These are phyloP conservation scores for Rutstroemia sydowiana DNA, from an alignment of 2,329 filamentous ascomycete genomes.

Conservation along the genomic window DNA sequence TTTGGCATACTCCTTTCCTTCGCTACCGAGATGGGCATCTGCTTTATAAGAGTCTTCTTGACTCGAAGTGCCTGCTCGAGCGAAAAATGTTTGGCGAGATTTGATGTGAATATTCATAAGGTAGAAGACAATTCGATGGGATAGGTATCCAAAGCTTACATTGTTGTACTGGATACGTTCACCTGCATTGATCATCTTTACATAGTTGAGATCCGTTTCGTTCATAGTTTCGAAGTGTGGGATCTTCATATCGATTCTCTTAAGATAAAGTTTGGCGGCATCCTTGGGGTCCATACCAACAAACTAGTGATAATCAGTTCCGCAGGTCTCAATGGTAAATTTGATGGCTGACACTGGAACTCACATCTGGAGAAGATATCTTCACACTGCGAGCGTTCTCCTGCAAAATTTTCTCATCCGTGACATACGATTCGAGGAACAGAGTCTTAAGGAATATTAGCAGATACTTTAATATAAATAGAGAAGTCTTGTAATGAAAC, in stretches of 20 bases:
- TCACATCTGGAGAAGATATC: conserved; percentile 89
- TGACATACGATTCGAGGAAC: conserved; percentile 93
- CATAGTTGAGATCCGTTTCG: conserved; percentile 88
- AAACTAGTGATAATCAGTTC: conserved; percentile 49
- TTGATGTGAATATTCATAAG: conserved; percentile 97
- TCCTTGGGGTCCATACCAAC: conserved; percentile 86
- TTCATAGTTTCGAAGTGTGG: conserved; percentile 96
- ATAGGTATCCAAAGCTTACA: conserved; percentile 91
- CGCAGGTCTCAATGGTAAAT: background rate
- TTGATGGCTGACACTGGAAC: conserved; percentile 22
- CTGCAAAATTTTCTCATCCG: conserved; percentile 86
- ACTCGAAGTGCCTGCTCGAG: conserved; percentile 74
- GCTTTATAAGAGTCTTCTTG: conserved; percentile 89
- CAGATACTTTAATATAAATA: background rate
- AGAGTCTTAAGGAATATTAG: conserved; percentile 55
- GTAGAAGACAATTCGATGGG: conserved; percentile 96
- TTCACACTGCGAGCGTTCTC: conserved; percentile 97
- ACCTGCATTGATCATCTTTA: conserved; percentile 99
- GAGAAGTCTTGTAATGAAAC: conserved; percentile 12
- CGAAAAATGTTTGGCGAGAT: conserved; percentile 87
- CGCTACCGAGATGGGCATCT: conserved; percentile 74
- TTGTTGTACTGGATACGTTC: conserved; percentile 94
- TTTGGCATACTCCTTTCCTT: conserved; percentile 72
- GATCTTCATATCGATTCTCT: conserved; percentile 84
- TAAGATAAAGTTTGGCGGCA: conserved; percentile 84